Evolutionary conservation across 176 grass and related monocot species (phyloP).

Genomic region (Puccinellia tenuiflora): DNA sequence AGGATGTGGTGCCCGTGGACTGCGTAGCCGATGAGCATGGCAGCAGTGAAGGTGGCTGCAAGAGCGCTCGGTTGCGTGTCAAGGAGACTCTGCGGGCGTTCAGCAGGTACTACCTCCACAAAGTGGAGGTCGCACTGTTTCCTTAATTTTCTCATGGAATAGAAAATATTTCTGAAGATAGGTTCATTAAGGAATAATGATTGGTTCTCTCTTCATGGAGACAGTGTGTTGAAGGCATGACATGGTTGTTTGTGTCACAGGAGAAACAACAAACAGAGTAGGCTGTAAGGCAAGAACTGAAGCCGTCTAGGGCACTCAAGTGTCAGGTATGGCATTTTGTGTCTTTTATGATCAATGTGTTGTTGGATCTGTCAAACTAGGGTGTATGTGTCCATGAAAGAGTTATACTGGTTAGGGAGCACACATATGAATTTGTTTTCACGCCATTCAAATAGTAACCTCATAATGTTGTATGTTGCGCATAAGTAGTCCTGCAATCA

Average conservation of each 20-base stretch:
- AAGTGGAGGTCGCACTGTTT: constrained; percentile 36
- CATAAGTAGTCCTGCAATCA: neutral
- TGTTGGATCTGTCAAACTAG: neutral
- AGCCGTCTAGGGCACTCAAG: neutral
- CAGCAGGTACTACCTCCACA: constrained; percentile 50
- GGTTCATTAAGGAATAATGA: neutral
- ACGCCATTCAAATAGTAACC: neutral
- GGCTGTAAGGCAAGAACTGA: neutral
- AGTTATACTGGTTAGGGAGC: neutral
- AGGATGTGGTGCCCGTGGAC: neutral
- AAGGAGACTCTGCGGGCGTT: constrained; percentile 45
- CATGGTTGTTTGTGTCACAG: constrained; percentile 14
- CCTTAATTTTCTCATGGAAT: neutral
- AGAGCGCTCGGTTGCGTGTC: constrained; percentile 34
- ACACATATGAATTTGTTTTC: neutral
- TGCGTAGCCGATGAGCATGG: neutral
- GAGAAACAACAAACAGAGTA: constrained; percentile 12
- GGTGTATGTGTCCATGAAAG: neutral
- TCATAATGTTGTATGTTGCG: neutral
- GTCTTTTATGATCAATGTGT: neutral
- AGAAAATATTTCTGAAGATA: neutral
- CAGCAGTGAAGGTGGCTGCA: neutral
- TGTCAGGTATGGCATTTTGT: constrained; percentile 20
- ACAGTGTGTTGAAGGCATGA: neutral
- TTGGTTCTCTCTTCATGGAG: neutral